These are phyloP conservation scores for Actinomortierella ambigua DNA, from an alignment of 371 early-diverging fungal species.

Conservation along the genomic window DNA sequence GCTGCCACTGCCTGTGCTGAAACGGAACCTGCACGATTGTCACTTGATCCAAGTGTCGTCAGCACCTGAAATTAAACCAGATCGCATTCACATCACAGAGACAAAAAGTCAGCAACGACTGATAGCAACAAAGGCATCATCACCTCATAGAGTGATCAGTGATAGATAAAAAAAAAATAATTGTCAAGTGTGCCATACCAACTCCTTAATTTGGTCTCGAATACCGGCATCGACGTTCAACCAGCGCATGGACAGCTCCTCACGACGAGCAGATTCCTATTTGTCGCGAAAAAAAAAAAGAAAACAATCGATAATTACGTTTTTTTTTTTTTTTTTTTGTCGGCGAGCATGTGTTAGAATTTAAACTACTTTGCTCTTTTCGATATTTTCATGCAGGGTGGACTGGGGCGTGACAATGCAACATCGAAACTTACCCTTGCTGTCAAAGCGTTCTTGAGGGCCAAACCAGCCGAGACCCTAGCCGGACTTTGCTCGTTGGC, in stretches of 20 bases:
- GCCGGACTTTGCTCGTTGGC: conserved; percentile 71
- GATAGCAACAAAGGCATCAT: not conserved
- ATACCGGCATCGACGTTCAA: conserved; percentile 60
- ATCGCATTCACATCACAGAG: not conserved
- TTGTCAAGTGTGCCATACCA: conserved; percentile 5
- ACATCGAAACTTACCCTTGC: conserved; percentile 69
- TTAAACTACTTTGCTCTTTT: too few relatives aligned
- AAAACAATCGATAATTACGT: not conserved
- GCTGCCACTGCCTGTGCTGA: conserved; percentile 88
- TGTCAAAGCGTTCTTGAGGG: conserved; percentile 88
- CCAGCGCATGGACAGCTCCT: conserved; percentile 79
- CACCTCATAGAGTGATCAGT: not conserved
- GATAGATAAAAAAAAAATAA: not conserved
- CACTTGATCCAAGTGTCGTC: conserved; percentile 70
- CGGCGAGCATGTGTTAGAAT: not conserved
- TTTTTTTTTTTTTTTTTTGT: too few relatives aligned
- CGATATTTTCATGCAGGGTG: not conserved
- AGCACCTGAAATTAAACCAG: conserved; percentile 55
- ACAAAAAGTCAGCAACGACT: not conserved
- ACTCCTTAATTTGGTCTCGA: conserved; percentile 54
- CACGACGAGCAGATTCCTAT: conserved; percentile 70
- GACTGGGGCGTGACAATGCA: conserved; percentile 1
- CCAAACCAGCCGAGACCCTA: conserved; percentile 84
- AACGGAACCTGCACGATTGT: conserved; percentile 67
- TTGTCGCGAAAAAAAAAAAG: conserved; percentile 11